Evolutionary conservation across 345 rosid species (phyloP).

Genomic region (Acer yangbiense): DNA sequence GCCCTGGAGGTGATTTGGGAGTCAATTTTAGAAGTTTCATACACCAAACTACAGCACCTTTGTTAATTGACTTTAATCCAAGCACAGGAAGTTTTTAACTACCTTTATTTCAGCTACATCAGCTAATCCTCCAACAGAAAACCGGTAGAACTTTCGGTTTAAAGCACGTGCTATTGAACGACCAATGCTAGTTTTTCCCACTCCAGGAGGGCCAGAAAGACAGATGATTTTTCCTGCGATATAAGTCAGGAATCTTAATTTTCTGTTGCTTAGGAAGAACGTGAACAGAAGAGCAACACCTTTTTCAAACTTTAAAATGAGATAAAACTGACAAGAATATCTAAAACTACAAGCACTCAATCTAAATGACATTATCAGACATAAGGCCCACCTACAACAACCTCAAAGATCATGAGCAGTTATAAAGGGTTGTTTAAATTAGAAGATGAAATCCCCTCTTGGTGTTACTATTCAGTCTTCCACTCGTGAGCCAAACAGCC

Average conservation of each 20-base stretch:
- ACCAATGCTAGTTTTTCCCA: constrained; percentile 99
- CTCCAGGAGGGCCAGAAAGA: constrained; percentile 99
- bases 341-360: not conserved
- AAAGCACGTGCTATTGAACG: constrained; percentile 97
- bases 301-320: not conserved
- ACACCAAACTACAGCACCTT: not conserved
- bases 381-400: not conserved
- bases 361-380: not conserved
- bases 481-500: not conserved
- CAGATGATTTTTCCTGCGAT: constrained; percentile 93
- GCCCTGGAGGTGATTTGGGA: constrained; percentile 57
- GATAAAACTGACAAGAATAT: not conserved
- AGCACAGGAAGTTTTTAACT: constrained; percentile 13
- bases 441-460: not conserved
- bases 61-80: constrained; percentile 6
- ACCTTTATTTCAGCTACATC: constrained; percentile 99
- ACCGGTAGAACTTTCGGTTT: constrained; percentile 89
- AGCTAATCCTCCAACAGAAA: constrained; percentile 96
- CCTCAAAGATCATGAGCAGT: not conserved
- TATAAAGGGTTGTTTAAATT: not conserved
- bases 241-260: constrained; percentile 12
- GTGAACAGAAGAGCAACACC: not conserved
- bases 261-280: not conserved
- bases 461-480: not conserved
- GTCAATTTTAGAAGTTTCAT: constrained; percentile 21